phyloP scores from a whole-genome alignment of 805 yeast species.

The Starmerella vaccinii region DNA sequence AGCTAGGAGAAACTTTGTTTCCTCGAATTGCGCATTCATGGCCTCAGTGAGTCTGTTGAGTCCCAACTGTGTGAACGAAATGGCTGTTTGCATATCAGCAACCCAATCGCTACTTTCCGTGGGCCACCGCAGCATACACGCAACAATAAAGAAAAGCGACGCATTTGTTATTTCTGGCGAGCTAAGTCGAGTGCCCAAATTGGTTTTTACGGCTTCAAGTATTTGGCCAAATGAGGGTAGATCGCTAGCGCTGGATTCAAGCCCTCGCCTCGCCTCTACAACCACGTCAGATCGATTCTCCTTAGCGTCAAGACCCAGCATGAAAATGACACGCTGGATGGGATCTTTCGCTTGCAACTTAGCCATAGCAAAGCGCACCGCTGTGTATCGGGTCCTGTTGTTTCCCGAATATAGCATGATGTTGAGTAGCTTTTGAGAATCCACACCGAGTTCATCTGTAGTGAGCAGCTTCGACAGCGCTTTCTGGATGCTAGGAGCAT shows the following conservation, averaged over 20 bases:
- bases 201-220: conserved; percentile 22
- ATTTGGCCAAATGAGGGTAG: conserved; percentile 49
- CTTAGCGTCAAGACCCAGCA: conserved; percentile 47
- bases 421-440: conserved; percentile 28
- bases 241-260: conserved; percentile 36
- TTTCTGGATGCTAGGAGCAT: conserved; percentile 61
- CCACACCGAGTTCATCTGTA: conserved; percentile 34
- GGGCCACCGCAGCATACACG: neutral
- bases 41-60: neutral
- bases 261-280: conserved; percentile 70
- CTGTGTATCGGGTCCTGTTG: conserved; percentile 47
- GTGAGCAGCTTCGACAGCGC: conserved; percentile 51
- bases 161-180: conserved; percentile 3
- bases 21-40: neutral
- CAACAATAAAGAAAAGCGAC: neutral
- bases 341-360: conserved; percentile 58
- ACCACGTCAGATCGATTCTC: conserved; percentile 57
- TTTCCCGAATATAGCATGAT: conserved; percentile 35
- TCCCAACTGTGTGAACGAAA: neutral
- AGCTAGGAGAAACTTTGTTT: neutral
- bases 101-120: neutral
- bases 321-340: conserved; percentile 54
- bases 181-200: neutral
- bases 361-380: conserved; percentile 54
- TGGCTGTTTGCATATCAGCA: neutral